These are phyloP conservation scores for Yarrowia sp. DNA, from an alignment of 805 yeast species.

Conservation along the genomic window DNA sequence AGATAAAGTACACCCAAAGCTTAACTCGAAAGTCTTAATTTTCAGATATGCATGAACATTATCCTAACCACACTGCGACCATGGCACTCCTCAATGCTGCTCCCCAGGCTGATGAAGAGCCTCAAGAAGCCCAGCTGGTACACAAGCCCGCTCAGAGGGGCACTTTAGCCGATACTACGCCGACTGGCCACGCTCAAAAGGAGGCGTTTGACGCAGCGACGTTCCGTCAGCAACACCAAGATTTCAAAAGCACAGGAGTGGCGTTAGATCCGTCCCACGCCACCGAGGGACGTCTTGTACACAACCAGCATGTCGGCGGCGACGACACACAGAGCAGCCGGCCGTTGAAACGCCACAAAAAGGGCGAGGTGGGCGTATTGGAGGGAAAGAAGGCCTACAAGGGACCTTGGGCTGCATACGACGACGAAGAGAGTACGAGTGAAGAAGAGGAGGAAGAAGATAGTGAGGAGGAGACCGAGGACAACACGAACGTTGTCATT, in stretches of 20 bases:
- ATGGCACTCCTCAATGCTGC: conserved; percentile 38
- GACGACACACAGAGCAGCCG: background rate
- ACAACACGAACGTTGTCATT: conserved; percentile 11
- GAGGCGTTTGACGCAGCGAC: conserved; percentile 53
- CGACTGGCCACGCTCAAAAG: conserved; percentile 49
- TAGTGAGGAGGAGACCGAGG: conserved; percentile 22
- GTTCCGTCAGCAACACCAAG: conserved; percentile 55
- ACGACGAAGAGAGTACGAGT: conserved; percentile 43
- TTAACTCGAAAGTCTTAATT: conserved; percentile 31
- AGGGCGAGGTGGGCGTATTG: conserved; percentile 53
- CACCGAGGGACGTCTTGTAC: conserved; percentile 19
- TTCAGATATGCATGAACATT: conserved; percentile 7
- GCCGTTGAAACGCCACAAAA: conserved; percentile 48
- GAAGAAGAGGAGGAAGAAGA: conserved; percentile 20
- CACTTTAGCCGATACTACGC: conserved; percentile 31
- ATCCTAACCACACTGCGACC: conserved; percentile 5
- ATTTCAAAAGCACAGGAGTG: conserved; percentile 50
- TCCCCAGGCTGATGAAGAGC: conserved; percentile 22
- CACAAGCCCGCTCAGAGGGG: conserved; percentile 21
- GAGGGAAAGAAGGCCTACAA: conserved; percentile 56
- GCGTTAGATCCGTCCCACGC: conserved; percentile 47
- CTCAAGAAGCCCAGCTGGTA: conserved; percentile 29
- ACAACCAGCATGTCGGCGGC: conserved; percentile 4
- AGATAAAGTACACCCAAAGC: conserved; percentile 35
- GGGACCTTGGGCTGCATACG: conserved; percentile 72